phyloP scores from a whole-genome alignment of 2,329 filamentous ascomycete genomes.

The Escovopsis sp. region DNA sequence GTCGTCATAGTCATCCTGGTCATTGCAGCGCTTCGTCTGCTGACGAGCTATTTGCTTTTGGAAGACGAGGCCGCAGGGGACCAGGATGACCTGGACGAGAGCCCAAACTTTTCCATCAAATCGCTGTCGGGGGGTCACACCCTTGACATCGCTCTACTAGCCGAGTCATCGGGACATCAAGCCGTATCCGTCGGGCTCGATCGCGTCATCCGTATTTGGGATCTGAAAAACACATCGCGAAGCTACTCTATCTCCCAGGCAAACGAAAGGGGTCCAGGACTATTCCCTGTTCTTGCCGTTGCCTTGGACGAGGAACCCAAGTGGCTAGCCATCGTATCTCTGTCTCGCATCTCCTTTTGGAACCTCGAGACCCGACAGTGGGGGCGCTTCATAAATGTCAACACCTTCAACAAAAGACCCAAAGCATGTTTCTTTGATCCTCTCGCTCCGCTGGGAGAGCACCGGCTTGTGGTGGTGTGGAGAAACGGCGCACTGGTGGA shows the following conservation, averaged over 20 bases:
- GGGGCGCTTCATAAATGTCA: slow-evolving; percentile 37
- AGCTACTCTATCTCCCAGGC: slow-evolving; percentile 27
- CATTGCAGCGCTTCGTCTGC: slow-evolving; percentile 47
- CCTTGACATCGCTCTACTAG: slow-evolving; percentile 53
- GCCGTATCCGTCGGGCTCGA: slow-evolving; percentile 58
- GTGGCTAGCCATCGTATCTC: slow-evolving; percentile 52
- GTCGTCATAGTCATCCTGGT: slow-evolving; percentile 46
- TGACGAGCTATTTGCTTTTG: slow-evolving; percentile 63
- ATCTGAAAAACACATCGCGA: slow-evolving; percentile 30
- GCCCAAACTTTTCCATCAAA: slow-evolving; percentile 40
- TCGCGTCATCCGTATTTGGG: slow-evolving; percentile 51
- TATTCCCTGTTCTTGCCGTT: slow-evolving; percentile 46
- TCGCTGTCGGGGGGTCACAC: slow-evolving; percentile 47
- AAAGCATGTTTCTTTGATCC: slow-evolving; percentile 49
- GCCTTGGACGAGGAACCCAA: slow-evolving; percentile 48
- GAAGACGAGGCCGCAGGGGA: slow-evolving; percentile 37
- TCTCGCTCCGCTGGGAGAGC: slow-evolving; percentile 18
- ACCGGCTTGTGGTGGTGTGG: slow-evolving; percentile 44
- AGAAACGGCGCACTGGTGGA: slow-evolving; percentile 49
- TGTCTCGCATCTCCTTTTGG: slow-evolving; percentile 46
- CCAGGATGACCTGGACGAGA: slow-evolving; percentile 15
- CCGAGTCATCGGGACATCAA: slow-evolving; percentile 45
- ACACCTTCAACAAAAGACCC: slow-evolving; percentile 36
- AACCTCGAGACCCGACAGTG: slow-evolving; percentile 41
- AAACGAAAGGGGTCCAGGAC: slow-evolving; percentile 24